These are phyloP conservation scores for Gyrodon lividus DNA, from an alignment of 768 basidiomycete genomes.

Conservation along the genomic window DNA sequence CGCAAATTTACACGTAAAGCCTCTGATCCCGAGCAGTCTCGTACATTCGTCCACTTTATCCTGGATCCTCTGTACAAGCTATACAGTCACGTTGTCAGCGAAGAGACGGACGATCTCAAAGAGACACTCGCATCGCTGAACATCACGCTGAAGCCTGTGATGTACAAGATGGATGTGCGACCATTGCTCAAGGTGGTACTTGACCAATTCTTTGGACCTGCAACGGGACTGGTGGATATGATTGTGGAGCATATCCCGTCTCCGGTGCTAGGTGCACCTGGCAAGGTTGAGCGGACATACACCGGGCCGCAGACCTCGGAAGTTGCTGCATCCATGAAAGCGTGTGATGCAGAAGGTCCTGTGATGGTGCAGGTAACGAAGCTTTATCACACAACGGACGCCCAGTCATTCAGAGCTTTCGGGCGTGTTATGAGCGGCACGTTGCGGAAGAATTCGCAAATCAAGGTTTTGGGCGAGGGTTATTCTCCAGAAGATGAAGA, in stretches of 20 bases:
- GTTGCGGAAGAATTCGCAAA: constrained; percentile 71
- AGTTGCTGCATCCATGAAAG: constrained; percentile 74
- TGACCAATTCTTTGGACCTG: constrained; percentile 93
- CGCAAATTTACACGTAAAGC: constrained; percentile 90
- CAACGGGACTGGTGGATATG: constrained; percentile 90
- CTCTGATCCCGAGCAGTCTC: constrained; percentile 65
- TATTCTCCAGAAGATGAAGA: constrained; percentile 99
- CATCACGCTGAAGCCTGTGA: constrained; percentile 85
- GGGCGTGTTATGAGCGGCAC: constrained; percentile 95
- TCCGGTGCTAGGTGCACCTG: constrained; percentile 55
- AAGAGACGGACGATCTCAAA: constrained; percentile 87
- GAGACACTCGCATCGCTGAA: constrained; percentile 73
- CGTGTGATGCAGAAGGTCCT: constrained; percentile 81
- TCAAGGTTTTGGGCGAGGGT: constrained; percentile 97
- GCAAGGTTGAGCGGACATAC: constrained; percentile 82
- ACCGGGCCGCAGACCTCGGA: constrained; percentile 85
- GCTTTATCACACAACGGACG: constrained; percentile 94
- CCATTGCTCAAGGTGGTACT: constrained; percentile 91
- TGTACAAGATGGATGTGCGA: constrained; percentile 98
- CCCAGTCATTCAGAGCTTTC: constrained; percentile 94
- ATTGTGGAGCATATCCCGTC: constrained; percentile 88
- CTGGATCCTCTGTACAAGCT: constrained; percentile 96
- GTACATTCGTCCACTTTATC: constrained; percentile 95
- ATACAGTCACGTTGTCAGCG: constrained; percentile 91
- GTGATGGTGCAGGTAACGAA: constrained; percentile 93